Evolutionary conservation across 2,329 filamentous ascomycete genomes (phyloP).

Genomic region (Aspergillus sp.): DNA sequence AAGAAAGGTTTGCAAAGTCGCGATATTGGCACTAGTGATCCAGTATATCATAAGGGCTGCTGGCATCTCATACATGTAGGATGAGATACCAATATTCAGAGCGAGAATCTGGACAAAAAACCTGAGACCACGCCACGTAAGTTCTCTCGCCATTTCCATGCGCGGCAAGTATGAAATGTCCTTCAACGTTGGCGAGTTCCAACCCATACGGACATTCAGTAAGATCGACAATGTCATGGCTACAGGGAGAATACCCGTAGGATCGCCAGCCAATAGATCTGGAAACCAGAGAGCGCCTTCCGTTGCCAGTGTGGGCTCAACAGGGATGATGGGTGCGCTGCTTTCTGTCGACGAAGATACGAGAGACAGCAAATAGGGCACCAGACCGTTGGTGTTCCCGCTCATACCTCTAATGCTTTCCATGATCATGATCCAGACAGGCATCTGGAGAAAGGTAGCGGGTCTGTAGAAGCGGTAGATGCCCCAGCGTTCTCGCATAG

Average conservation of each 20-base stretch:
- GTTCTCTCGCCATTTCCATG: constrained; percentile 30
- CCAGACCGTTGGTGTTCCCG: constrained; percentile 46
- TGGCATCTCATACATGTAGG: constrained; percentile 44
- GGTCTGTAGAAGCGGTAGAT: constrained; percentile 40
- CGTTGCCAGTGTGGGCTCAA: constrained; percentile 56
- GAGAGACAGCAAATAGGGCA: constrained; percentile 42
- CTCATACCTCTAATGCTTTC: constrained; percentile 55
- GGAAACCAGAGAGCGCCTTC: constrained; percentile 67
- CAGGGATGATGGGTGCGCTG: constrained; percentile 29
- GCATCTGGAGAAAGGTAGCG: constrained; percentile 46
- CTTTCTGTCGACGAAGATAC: constrained; percentile 20
- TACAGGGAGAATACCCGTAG: constrained; percentile 55
- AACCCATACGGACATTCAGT: constrained; percentile 48
- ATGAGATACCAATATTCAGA: constrained; percentile 42
- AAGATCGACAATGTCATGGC: constrained; percentile 55
- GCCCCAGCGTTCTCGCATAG: constrained; percentile 41
- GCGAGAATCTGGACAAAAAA: constrained; percentile 43
- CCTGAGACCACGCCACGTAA: constrained; percentile 33
- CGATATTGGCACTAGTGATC: constrained; percentile 51
- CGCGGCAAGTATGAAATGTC: constrained; percentile 34
- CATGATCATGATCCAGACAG: constrained; percentile 53
- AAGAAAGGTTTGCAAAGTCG: constrained; percentile 45
- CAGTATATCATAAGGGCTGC: constrained; percentile 55
- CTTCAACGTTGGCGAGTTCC: constrained; percentile 27
- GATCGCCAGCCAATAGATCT: constrained; percentile 59